phyloP scores from a whole-genome alignment of 139 green algal species.

The Coelastrella sp. region DNA sequence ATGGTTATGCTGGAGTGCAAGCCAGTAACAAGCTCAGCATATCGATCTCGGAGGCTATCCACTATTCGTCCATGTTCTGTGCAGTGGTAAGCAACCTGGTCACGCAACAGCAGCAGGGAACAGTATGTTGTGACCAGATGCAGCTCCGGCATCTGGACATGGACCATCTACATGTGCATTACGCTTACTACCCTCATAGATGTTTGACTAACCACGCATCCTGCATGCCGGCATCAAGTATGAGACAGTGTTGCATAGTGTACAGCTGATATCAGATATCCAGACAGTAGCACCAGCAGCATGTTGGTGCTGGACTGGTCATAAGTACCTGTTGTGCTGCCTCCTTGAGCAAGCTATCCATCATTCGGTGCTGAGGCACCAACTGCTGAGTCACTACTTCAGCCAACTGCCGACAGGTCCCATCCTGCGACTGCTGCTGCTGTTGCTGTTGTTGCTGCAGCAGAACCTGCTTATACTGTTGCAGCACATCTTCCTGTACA shows the following conservation, averaged over 20 bases:
- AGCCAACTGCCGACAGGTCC: neutral
- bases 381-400: constrained; percentile 15
- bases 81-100: constrained; percentile 34
- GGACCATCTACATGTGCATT: too few relatives aligned
- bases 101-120: too few relatives aligned
- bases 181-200: too few relatives aligned
- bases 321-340: constrained; percentile 36
- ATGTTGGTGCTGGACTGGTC: neutral
- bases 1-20: neutral
- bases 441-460: neutral
- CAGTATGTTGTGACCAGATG: too few relatives aligned
- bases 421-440: too few relatives aligned
- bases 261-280: neutral
- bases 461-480: constrained; percentile 22
- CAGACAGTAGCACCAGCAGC: neutral
- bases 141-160: neutral
- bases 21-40: constrained; percentile 30
- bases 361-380: neutral
- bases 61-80: constrained; percentile 2
- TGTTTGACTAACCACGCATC: too few relatives aligned
- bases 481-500: neutral
- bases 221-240: too few relatives aligned
- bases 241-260: too few relatives aligned
- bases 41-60: constrained; percentile 1
- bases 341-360: constrained; percentile 12